Percentiles rank a stretch among this genome's conserved stretches.
Conservation (phyloP, 139 green algal species). For the Coccomyxa sp. region DNA sequence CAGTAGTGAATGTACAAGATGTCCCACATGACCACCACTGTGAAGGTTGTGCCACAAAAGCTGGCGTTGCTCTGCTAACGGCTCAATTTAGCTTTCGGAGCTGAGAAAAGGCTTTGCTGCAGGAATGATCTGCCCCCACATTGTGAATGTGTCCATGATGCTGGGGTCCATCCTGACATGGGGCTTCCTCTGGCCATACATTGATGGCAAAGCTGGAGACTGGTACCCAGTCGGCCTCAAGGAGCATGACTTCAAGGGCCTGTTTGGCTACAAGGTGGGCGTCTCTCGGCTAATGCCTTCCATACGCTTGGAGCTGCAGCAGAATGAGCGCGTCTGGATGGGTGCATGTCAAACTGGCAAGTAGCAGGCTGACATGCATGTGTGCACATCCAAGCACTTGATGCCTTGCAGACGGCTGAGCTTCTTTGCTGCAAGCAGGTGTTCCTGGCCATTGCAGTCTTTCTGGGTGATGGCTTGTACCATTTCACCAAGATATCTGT, state of each 20-base stretch:
- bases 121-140: slow-evolving; percentile 41
- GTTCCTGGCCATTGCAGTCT: slow-evolving; percentile 41
- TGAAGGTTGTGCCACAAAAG: not conserved
- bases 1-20: not conserved
- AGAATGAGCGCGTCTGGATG: too few species aligned
- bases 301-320: too few species aligned
- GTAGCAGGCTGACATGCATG: too few species aligned
- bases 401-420: too few species aligned
- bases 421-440: too few species aligned
- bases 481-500: slow-evolving; percentile 31
- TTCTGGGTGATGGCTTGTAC: slow-evolving; percentile 46
- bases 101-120: not conserved
- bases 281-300: not conserved
- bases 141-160: slow-evolving; percentile 47
- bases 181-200: slow-evolving; percentile 44
- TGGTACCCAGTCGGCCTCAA: slow-evolving; percentile 39
- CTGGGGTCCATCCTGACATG: slow-evolving; percentile 29
- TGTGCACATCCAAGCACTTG: too few species aligned
- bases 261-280: slow-evolving; percentile 48
- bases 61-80: not conserved
- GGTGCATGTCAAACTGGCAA: too few species aligned
- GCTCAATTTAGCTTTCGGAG: not conserved
- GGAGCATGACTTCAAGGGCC: slow-evolving; percentile 30
- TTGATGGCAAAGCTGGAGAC: slow-evolving; percentile 30
- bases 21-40: not conserved